A percentile compares a stretch with the other conserved stretches of the same genome.
phyloP scores from a whole-genome alignment of 352 stramenopile genomes.

The Lagenidium giganteum region DNA sequence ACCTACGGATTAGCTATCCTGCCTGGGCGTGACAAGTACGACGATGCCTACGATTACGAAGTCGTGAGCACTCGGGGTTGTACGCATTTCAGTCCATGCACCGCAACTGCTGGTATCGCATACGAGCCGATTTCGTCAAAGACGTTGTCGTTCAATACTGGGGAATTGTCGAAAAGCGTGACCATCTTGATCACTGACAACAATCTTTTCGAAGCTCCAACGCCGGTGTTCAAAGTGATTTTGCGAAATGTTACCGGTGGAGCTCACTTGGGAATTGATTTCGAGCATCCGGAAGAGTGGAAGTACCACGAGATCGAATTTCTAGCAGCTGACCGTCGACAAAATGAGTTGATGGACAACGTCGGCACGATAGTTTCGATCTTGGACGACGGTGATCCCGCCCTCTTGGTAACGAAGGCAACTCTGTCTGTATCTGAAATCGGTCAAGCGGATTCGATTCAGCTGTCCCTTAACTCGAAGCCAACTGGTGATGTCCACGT shows the following conservation, averaged over 20 bases:
- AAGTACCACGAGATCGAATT: constrained; percentile 29
- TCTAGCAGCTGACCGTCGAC: constrained; percentile 32
- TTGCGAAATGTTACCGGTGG: constrained; percentile 39
- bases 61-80: constrained; percentile 41
- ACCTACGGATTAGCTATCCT: constrained; percentile 53
- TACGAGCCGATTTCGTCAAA: constrained; percentile 46
- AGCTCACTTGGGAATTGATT: constrained; percentile 55
- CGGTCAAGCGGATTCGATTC: constrained; percentile 45
- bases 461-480: constrained; percentile 41
- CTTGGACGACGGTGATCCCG: constrained; percentile 52
- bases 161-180: constrained; percentile 34
- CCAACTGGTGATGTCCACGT: constrained; percentile 39
- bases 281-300: constrained; percentile 56
- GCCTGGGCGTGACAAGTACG: constrained; percentile 37
- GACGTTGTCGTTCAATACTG: constrained; percentile 43
- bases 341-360: constrained; percentile 39
- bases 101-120: constrained; percentile 26
- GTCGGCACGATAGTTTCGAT: constrained; percentile 67
- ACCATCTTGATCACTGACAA: constrained; percentile 54
- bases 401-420: constrained; percentile 57
- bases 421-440: constrained; percentile 67
- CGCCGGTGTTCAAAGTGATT: constrained; percentile 58
- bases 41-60: constrained; percentile 48
- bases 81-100: constrained; percentile 64
- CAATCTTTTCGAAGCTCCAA: constrained; percentile 53